Evolutionary conservation across 2,329 filamentous ascomycete genomes (phyloP), one percentile per base, ranked within the genome.

Genomic region (Pezizomycotina sp.): DNA sequence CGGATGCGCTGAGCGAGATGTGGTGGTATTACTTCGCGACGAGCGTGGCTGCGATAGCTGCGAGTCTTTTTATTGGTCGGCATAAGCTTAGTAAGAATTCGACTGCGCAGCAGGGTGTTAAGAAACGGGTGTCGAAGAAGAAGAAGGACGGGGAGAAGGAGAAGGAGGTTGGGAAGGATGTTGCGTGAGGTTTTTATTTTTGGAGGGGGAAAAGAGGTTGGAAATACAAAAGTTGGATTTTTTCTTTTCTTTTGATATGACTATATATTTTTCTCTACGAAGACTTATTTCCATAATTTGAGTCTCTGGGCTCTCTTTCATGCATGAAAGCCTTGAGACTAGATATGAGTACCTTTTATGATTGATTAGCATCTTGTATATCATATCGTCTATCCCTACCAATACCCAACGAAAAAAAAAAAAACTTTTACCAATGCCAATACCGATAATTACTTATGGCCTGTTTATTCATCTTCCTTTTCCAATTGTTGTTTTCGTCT

Each of bases 11-110:
- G 36, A 46, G 43, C n/a, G 38, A 25, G 4, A 49, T 50, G 48
- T 52, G 50, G 50, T 50, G 40, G 38, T 50, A 51, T 20, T 52
- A 50, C 38, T 41, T 50, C 26, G 49, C 42, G 1, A 6, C 45
- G 6, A 41, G 45, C 4, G 21, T 40, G 12, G 22, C 39, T 6
- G 42, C 43, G 6, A 28, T 49, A 22, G 5, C 50, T 10, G 30
- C 19, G 10, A 46, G 30, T 30, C 26, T 36, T 12, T 27, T 30
- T 12, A 28, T 44, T 28, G 47, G 47, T 10, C 45, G 43, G 22
- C 49, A 51, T 34, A 39, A 48, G 13, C 40, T 52, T n/a, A 51
- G 47, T n/a, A 47, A 45, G 15, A 36, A 48, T 20, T 33, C 51
- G 19, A 40, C 42, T n/a, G 42, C 39, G 4, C 24, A 35, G 2